Evolutionary conservation across 495 filamentous ascomycete genomes (phyloP).

Genomic region (Lasiosphaeria hispida): DNA sequence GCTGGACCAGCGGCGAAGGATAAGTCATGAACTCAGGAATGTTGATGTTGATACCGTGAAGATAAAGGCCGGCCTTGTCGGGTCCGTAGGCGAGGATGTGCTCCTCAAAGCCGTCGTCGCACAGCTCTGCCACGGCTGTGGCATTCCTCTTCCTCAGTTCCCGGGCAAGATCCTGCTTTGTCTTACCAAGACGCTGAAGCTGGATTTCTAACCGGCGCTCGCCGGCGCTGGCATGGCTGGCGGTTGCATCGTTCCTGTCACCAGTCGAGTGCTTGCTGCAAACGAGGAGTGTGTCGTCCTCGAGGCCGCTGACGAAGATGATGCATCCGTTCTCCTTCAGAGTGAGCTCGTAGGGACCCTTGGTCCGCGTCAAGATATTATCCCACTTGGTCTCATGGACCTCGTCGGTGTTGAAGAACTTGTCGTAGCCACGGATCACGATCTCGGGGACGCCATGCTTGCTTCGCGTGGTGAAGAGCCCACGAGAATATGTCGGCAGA

Average conservation of each 20-base stretch:
- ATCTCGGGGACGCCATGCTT: conserved; percentile 69
- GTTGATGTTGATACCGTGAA: conserved; percentile 96
- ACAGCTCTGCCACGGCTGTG: conserved; percentile 94
- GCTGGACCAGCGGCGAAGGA: conserved; percentile 70
- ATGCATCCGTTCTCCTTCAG: conserved; percentile 99
- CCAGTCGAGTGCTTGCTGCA: conserved; percentile 99
- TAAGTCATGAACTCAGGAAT: conserved; percentile 85
- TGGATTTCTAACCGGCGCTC: conserved; percentile 84
- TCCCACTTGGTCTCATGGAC: conserved; percentile 74
- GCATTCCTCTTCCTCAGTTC: conserved; percentile 76
- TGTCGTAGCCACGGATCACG: conserved; percentile 87
- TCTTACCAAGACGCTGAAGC: conserved; percentile 69
- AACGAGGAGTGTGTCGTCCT: conserved; percentile 82
- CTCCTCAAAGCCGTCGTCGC: conserved; percentile 94
- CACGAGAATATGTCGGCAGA: conserved; percentile 87
- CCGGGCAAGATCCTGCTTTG: conserved; percentile 68
- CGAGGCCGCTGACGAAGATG: conserved; percentile 90
- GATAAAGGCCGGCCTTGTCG: conserved; percentile 84
- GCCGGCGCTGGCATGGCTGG: conserved; percentile 82
- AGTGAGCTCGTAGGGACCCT: conserved; percentile 90
- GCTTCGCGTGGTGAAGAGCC: conserved; percentile 78
- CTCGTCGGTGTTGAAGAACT: conserved; percentile 94
- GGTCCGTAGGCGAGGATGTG: conserved; percentile 88
- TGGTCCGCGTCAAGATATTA: conserved; percentile 72
- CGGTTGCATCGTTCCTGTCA: conserved; percentile 57